These are phyloP conservation scores for Exidia glandulosa DNA, from an alignment of 768 basidiomycete genomes.

Conservation along the genomic window DNA sequence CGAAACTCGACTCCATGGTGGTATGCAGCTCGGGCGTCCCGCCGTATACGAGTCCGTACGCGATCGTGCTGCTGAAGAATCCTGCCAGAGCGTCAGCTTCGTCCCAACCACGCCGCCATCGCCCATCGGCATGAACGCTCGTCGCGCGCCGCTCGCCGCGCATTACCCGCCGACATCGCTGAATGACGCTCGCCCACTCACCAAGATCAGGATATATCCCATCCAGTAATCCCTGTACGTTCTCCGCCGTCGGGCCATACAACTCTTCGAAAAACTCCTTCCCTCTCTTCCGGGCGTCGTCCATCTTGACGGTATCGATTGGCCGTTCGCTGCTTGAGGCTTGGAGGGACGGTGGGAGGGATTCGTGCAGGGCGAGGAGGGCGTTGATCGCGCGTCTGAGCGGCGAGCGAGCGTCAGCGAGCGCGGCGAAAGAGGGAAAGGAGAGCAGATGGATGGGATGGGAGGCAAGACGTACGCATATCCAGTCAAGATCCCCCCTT, in stretches of 20 bases:
- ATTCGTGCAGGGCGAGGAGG: conserved; percentile 37
- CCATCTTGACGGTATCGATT: conserved; percentile 18
- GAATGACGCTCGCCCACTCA: conserved; percentile 15
- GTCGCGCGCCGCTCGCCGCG: too few relatives aligned
- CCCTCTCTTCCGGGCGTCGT: conserved; percentile 34
- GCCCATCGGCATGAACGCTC: too few relatives aligned
- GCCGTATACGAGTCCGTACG: conserved; percentile 46
- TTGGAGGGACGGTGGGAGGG: conserved; percentile 39
- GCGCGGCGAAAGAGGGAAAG: neutral
- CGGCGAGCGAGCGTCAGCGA: neutral
- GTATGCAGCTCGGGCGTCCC: conserved; percentile 32
- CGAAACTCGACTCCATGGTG: conserved; percentile 45
- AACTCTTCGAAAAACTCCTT: conserved; percentile 32
- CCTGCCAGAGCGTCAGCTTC: neutral
- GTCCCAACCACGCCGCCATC: too few relatives aligned
- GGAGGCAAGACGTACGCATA: conserved; percentile 21
- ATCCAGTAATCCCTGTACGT: conserved; percentile 37
- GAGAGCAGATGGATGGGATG: too few relatives aligned
- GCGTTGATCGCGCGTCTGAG: conserved; percentile 43
- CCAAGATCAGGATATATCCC: conserved; percentile 54
- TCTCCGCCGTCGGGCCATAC: conserved; percentile 45
- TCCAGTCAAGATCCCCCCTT: conserved; percentile 46
- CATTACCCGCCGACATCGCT: too few relatives aligned
- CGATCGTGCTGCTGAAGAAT: conserved; percentile 36
- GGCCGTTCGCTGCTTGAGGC: conserved; percentile 22